These are phyloP conservation scores for Pecoramyces ruminantium DNA, from an alignment of 192 early-diverging fungal genomes.

Conservation along the genomic window DNA sequence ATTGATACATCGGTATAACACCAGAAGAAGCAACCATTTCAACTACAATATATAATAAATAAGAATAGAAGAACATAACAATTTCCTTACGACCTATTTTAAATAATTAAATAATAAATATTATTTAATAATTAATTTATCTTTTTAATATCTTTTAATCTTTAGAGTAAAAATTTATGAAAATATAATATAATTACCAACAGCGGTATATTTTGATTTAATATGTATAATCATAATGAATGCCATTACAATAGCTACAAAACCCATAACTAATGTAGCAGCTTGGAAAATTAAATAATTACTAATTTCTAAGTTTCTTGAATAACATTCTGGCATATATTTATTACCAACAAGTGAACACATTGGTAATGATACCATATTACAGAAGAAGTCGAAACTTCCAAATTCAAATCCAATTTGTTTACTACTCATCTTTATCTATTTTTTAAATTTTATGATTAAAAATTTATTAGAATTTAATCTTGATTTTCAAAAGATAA, in stretches of 20 bases:
- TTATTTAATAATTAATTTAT: background rate
- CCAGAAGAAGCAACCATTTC: slow-evolving; percentile 85
- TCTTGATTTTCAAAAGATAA: no score
- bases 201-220: slow-evolving; percentile 93
- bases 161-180: no score
- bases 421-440: background rate
- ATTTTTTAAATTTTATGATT: background rate
- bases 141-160: background rate
- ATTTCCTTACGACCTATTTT: slow-evolving; percentile 84
- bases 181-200: slow-evolving; percentile 41
- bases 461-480: no score
- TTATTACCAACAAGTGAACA: slow-evolving; percentile 77
- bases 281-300: slow-evolving; percentile 83
- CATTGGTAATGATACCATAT: slow-evolving; percentile 60
- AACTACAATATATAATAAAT: slow-evolving; percentile 63
- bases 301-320: slow-evolving; percentile 80
- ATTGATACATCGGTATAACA: slow-evolving; percentile 73
- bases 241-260: slow-evolving; percentile 89
- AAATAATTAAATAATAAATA: background rate
- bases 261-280: slow-evolving; percentile 82
- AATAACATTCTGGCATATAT: slow-evolving; percentile 65
- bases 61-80: slow-evolving; percentile 95
- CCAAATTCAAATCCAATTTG: slow-evolving; percentile 35
- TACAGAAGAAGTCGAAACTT: slow-evolving; percentile 80
- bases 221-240: slow-evolving; percentile 97